These are phyloP conservation scores for Mrakiaceae sp. DNA, from an alignment of 1,284 basidiomycete species.

Conservation along the genomic window DNA sequence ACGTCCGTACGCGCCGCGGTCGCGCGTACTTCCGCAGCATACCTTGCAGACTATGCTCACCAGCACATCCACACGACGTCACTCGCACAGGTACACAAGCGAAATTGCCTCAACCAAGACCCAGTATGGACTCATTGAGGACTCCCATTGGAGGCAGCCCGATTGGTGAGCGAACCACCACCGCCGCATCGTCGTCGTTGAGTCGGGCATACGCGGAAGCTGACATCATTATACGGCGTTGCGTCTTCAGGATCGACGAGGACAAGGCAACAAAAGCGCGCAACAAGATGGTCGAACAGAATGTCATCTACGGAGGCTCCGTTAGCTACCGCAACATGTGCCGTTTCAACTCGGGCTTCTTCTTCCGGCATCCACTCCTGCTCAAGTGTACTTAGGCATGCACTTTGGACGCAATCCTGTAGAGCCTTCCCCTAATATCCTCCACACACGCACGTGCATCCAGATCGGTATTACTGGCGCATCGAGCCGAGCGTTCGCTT, in stretches of 20 bases:
- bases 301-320: neutral
- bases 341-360: conserved; percentile 14
- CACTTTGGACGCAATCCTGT: conserved; percentile 7
- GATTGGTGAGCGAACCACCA: conserved; percentile 16
- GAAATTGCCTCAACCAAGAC: conserved; percentile 55
- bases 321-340: conserved; percentile 4
- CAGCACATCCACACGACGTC: too few species aligned
- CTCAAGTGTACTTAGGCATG: neutral
- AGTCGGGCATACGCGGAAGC: neutral
- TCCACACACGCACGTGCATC: too few species aligned
- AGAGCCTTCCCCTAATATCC: too few species aligned
- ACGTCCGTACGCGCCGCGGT: conserved; percentile 8
- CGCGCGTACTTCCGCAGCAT: neutral
- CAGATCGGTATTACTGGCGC: conserved; percentile 46
- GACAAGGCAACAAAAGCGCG: conserved; percentile 50
- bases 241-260: conserved; percentile 50
- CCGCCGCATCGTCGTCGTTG: neutral
- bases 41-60: too few species aligned
- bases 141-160: neutral
- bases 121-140: conserved; percentile 64
- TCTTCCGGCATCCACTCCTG: conserved; percentile 11
- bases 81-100: conserved; percentile 48
- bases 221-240: neutral
- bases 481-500: neutral
- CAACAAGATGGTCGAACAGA: conserved; percentile 56